Base-by-base conservation (phyloP, 2,329 filamentous ascomycete genomes). In the Fusarium newnesense region DNA sequence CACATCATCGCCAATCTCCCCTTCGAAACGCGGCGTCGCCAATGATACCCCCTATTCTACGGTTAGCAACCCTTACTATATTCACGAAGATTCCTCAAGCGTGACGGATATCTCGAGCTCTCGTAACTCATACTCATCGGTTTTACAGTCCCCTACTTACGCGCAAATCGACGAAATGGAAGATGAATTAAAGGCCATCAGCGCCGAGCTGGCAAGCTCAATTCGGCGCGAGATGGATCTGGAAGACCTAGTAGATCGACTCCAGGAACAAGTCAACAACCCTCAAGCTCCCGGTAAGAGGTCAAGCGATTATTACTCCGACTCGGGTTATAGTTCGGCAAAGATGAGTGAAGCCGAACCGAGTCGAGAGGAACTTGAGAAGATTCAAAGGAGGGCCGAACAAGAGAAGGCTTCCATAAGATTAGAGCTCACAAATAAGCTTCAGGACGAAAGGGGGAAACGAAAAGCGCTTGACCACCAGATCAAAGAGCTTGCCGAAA, bases 221-320 rank as follows among this genome's bases (percentile, higher is more conserved):
- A 98, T 99, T 79, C 91, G 94, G 77, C 91, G 96, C 69, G 96
- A 99, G 85, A 96, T 99, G 89, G 96, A 99, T 76, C 84, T 99
- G 37, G 96, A 99, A 82, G 96, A 99, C 81, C 87, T 98, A 52
- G 92, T 98, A 2, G 96, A 99, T 75, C 88, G 93, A 65, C 85
- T 97, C 76, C 95, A 98, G 80, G 85, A 90, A n/a, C 95, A 98
- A 78, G 87, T 87, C 72, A 88, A 86, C 81, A 87, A 90, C 82
- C 79, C 87, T 78, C 83, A 86, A 81, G 79, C 85, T 75, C 77
- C 87, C 34, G 91, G 89, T 72, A 92, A 93, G 80, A 90, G 96
- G 69, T 97, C 94, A 15, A 98, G 96, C 83, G 96, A 99, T 83
- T 98, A 99, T 84, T 99, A 96, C 81, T 99, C 96, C 5, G 96